Percentiles rank a stretch among this genome's conserved stretches.
These are phyloP conservation scores for Pseudisothecium myosuroides DNA, from an alignment of 225 moss, liverwort and hornwort species.

Conservation along the genomic window DNA sequence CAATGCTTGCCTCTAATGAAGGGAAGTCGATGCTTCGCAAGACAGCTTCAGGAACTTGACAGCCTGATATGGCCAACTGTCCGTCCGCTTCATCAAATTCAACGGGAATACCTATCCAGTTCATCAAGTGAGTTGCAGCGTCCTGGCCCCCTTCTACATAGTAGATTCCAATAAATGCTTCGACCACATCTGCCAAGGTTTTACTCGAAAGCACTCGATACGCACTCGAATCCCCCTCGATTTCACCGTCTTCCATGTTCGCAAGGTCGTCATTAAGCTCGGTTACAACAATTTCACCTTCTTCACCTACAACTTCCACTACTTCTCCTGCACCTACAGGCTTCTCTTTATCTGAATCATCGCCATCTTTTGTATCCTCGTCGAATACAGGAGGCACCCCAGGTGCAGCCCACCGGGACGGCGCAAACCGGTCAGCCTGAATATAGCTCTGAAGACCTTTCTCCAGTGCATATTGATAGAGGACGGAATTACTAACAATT, in stretches of 20 bases:
- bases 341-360: slow-evolving; percentile 48
- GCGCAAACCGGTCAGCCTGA: slow-evolving; percentile 99
- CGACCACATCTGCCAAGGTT: slow-evolving; percentile 96
- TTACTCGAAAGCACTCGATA: slow-evolving; percentile 99
- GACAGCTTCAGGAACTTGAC: slow-evolving; percentile 81
- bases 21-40: slow-evolving; percentile 78
- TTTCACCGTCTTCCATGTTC: slow-evolving; percentile 98
- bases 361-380: slow-evolving; percentile 88
- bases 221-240: slow-evolving; percentile 96
- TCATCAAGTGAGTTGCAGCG: slow-evolving; percentile 96
- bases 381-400: slow-evolving; percentile 99
- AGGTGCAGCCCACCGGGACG: slow-evolving; percentile 95
- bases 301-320: slow-evolving; percentile 36
- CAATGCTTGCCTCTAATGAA: slow-evolving; percentile 66
- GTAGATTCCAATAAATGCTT: slow-evolving; percentile 95
- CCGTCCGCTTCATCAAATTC: slow-evolving; percentile 83
- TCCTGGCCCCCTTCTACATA: slow-evolving; percentile 94
- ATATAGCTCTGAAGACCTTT: slow-evolving; percentile 93
- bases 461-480: slow-evolving; percentile 87
- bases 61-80: slow-evolving; percentile 72
- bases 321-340: slow-evolving; percentile 13
- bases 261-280: slow-evolving; percentile 62
- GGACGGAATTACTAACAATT: slow-evolving; percentile 95
- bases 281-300: slow-evolving; percentile 45
- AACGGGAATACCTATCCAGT: slow-evolving; percentile 98